Conservation (phyloP, 768 basidiomycete genomes). For the Pluteus cervinus region DNA sequence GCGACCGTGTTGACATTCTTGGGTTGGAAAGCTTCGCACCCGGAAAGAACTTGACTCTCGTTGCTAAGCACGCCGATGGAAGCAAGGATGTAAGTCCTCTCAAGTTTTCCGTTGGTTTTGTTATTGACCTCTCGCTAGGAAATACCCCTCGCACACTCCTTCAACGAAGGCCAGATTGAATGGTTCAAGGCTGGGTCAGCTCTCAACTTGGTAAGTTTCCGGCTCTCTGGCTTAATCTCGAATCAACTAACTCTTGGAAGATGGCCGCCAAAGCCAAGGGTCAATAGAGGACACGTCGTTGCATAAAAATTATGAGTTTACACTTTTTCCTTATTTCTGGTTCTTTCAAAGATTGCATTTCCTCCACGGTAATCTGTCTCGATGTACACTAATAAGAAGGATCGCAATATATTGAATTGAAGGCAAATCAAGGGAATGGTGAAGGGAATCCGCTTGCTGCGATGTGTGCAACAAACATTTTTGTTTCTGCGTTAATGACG, state of each 20-base stretch:
- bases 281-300: conserved; percentile 16
- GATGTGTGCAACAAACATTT: conserved; percentile 40
- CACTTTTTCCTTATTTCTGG: too few relatives aligned
- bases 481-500: conserved; percentile 41
- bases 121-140: conserved; percentile 34
- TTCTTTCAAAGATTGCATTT: too few relatives aligned
- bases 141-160: conserved; percentile 81
- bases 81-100: conserved; percentile 47
- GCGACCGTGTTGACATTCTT: conserved; percentile 84
- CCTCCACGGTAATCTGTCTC: too few relatives aligned
- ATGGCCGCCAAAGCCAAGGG: conserved; percentile 65
- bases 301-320: too few relatives aligned
- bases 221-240: not conserved
- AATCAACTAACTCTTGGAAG: conserved; percentile 23
- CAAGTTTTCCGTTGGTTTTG: not conserved
- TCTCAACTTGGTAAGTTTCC: conserved; percentile 67
- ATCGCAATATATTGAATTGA: too few relatives aligned
- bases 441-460: conserved; percentile 26
- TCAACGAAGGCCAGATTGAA: conserved; percentile 95
- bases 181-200: conserved; percentile 99
- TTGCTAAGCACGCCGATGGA: conserved; percentile 80
- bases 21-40: conserved; percentile 88
- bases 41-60: conserved; percentile 84
- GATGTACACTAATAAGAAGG: too few relatives aligned
- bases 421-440: conserved; percentile 7